Percentiles rank a stretch among this genome's conserved stretches.
phyloP scores from a whole-genome alignment of 768 basidiomycete species.

The Flagelloscypha sp. region DNA sequence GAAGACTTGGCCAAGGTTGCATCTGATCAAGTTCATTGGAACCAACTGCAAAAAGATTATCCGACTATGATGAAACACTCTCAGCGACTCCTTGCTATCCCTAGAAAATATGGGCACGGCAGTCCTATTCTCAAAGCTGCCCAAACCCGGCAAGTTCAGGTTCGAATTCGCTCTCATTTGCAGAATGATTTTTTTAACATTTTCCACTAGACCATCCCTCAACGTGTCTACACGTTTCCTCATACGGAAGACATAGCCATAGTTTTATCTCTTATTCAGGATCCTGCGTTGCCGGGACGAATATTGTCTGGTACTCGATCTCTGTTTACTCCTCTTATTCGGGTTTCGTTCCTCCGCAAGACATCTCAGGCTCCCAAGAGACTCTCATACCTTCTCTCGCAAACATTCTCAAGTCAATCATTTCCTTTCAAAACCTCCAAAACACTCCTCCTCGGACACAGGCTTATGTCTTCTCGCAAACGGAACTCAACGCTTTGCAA shows the following conservation, averaged over 20 bases:
- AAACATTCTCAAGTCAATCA: slow-evolving; percentile 25
- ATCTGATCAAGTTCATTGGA: slow-evolving; percentile 18
- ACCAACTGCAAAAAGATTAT: slow-evolving; percentile 20
- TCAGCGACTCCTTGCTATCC: slow-evolving; percentile 30
- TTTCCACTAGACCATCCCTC: slow-evolving; percentile 26
- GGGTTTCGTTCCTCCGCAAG: slow-evolving; percentile 12
- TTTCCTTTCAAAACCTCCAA: slow-evolving; percentile 12
- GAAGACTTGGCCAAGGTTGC: slow-evolving; percentile 38
- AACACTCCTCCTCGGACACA: slow-evolving; percentile 25
- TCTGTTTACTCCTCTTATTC: slow-evolving; percentile 21
- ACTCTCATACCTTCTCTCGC: slow-evolving; percentile 30
- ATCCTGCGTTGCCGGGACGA: slow-evolving; percentile 27
- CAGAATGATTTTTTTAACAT: slow-evolving; percentile 2
- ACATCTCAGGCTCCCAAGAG: slow-evolving; percentile 17
- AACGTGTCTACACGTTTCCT: slow-evolving; percentile 38
- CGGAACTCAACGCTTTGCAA: slow-evolving; percentile 32
- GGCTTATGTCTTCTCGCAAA: slow-evolving; percentile 39
- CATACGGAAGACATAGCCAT: slow-evolving; percentile 36
- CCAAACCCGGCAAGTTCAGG: slow-evolving; percentile 24
- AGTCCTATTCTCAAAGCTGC: slow-evolving; percentile 36
- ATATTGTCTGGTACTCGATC: slow-evolving; percentile 29
- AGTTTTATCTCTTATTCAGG: slow-evolving; percentile 33
- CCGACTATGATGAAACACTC: slow-evolving; percentile 32
- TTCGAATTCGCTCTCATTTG: slow-evolving; percentile 8
- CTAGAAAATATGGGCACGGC: slow-evolving; percentile 15